A percentile compares a stretch with the other conserved stretches of the same genome.
Conservation (phyloP, 306 rosid genomes). For the Arachis stenosperma region DNA sequence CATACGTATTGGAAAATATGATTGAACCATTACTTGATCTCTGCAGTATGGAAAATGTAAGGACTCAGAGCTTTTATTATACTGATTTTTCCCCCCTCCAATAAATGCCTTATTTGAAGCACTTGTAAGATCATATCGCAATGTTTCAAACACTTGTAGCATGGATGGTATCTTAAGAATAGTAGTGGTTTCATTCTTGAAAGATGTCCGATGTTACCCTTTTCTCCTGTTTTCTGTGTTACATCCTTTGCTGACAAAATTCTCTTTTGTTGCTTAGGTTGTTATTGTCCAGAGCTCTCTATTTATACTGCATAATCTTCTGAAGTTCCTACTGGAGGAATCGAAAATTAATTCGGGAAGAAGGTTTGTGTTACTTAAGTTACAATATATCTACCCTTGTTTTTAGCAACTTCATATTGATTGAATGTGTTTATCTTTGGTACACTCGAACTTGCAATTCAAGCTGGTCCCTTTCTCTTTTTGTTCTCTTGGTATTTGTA, state of each 20-base stretch:
- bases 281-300: constrained; percentile 71
- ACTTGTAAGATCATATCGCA: constrained; percentile 15
- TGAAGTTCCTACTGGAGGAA: constrained; percentile 65
- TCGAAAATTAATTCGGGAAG: constrained; percentile 49
- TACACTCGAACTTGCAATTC: constrained; percentile 20
- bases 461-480: constrained; percentile 22
- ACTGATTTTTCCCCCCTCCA: constrained; percentile 6
- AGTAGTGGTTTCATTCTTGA: constrained; percentile 14
- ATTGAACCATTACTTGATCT: constrained; percentile 78
- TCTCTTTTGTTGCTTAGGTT: constrained; percentile 53
- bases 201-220: constrained; percentile 2
- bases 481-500: constrained; percentile 28
- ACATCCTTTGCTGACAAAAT: constrained; percentile 34
- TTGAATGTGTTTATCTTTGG: constrained; percentile 14
- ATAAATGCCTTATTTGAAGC: constrained; percentile 29
- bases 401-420: constrained; percentile 24
- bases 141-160: neutral
- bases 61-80: constrained; percentile 37
- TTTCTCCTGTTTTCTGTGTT: constrained; percentile 15
- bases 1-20: constrained; percentile 60
- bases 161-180: constrained; percentile 1
- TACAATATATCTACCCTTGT: constrained; percentile 14
- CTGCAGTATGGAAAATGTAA: constrained; percentile 72
- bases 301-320: constrained; percentile 58
- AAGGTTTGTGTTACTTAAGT: constrained; percentile 59